A percentile compares a stretch with the other conserved stretches of the same genome.
Evolutionary conservation across 768 basidiomycete genomes (phyloP).

Genomic region (Phallus indusiatus): DNA sequence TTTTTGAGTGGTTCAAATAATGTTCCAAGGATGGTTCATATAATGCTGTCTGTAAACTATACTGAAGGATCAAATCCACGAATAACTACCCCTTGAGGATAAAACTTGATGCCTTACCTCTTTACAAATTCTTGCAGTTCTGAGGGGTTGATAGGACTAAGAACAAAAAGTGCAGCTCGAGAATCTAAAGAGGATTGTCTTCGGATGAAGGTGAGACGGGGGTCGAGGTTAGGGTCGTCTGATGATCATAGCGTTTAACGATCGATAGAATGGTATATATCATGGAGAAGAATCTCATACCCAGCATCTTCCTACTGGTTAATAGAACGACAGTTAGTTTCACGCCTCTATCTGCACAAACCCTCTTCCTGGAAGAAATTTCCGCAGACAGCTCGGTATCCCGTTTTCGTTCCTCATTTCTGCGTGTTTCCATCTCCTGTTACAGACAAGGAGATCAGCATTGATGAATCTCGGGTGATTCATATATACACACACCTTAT

Average conservation of each 20-base stretch:
- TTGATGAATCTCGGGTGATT: constrained; percentile 7
- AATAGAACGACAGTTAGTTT: constrained; percentile 92
- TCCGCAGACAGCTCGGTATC: constrained; percentile 76
- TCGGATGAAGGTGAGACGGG: constrained; percentile 77
- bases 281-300: constrained; percentile 33
- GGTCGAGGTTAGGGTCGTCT: constrained; percentile 84
- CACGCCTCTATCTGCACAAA: constrained; percentile 74
- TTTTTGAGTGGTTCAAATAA: constrained; percentile 87
- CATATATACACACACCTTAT: not conserved
- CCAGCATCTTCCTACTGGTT: constrained; percentile 80
- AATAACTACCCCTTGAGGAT: not conserved
- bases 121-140: constrained; percentile 86
- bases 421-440: constrained; percentile 43
- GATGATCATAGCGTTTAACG: not conserved
- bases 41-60: constrained; percentile 78
- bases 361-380: constrained; percentile 70
- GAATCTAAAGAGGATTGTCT: constrained; percentile 85
- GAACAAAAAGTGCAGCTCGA: constrained; percentile 85
- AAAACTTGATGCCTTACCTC: constrained; percentile 37
- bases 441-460: constrained; percentile 34
- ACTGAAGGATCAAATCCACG: not conserved
- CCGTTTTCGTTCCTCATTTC: constrained; percentile 56
- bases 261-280: not conserved
- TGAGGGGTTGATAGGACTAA: constrained; percentile 80
- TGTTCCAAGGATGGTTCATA: constrained; percentile 88